Base-by-base conservation (phyloP, 2,329 filamentous ascomycete species). In the Stylonectria norvegica region DNA sequence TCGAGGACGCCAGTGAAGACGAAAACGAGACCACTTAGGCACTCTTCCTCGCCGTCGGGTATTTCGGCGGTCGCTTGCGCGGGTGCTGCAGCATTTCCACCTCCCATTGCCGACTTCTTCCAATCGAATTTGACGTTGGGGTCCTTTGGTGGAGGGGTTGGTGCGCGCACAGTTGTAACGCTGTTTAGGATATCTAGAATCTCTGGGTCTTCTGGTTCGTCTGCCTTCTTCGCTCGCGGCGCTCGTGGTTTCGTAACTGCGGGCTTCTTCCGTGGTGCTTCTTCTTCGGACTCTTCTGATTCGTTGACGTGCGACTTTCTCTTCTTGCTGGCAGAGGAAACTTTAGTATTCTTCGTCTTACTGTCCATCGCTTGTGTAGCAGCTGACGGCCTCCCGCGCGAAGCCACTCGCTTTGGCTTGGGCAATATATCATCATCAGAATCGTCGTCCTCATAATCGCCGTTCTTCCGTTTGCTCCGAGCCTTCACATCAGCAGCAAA, bases 1-100 rank as follows among this genome's bases (percentile, higher is more conserved):
- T 86, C 78, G 27, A 97, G 71, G 17, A 96, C 75, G 17, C 93
- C 93, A 1, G 94, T 98, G 57, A 98, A 98, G 19, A 98, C 93
- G 59, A 98, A 98, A 0, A 81, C 86, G 40, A 97, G 73, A 0
- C 94, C 93, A 39, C 83, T 83, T 40, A 98, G 76, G 60, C 93
- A 98, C 54, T 96, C 94, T 9, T 93, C 87, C 37, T 83, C 82
- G 6, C 93, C 93, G 15, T 79, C 76, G 0, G 93, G 93, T 35
- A 96, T 69, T 12, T 95, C 88, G 78, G 72, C 27, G 34, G 77
- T 76, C 14, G 87, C 79, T 15, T 81, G 78, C 9, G 59, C 66
- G n/a, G n/a, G n/a, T n/a, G n/a, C n/a, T 3, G 79, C 77, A 12
- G 79, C 69, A 60, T 78, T 83, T 42, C 72, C 79, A 12, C 76